Percentiles rank a stretch among this genome's conserved stretches.
Conservation (phyloP, 768 basidiomycete species). For the Phaeotremella skinneri region DNA sequence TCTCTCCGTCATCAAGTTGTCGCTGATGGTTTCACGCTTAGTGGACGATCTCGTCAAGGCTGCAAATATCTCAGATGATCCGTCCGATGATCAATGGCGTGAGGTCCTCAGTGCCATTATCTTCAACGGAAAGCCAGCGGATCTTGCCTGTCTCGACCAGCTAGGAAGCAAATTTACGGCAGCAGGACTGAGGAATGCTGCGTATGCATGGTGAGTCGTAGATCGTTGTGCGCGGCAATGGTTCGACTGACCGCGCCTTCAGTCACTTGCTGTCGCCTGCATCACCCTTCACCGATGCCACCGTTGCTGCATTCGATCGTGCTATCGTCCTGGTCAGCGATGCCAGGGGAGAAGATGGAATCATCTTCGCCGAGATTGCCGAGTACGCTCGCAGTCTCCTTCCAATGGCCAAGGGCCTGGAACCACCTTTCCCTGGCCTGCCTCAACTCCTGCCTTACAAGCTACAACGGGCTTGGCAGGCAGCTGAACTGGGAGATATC, state of each 20-base stretch:
- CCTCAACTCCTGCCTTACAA: conserved; percentile 85
- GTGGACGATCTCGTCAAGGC: conserved; percentile 52
- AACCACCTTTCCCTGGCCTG: conserved; percentile 69
- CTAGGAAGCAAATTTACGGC: conserved; percentile 77
- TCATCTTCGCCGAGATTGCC: conserved; percentile 82
- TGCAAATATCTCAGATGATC: conserved; percentile 61
- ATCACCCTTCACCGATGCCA: conserved; percentile 71
- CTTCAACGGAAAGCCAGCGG: conserved; percentile 63
- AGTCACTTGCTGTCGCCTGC: conserved; percentile 80
- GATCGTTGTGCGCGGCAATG: background rate
- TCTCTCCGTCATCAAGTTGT: background rate
- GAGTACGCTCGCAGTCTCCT: conserved; percentile 84
- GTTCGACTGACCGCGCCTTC: conserved; percentile 7
- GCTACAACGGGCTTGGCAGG: conserved; percentile 67
- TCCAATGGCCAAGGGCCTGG: conserved; percentile 76
- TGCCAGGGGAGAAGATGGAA: conserved; percentile 57
- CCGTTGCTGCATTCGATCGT: conserved; percentile 64
- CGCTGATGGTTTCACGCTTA: conserved; percentile 17
- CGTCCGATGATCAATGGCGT: conserved; percentile 70
- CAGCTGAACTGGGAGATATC: conserved; percentile 79
- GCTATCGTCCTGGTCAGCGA: conserved; percentile 64
- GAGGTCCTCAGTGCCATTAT: conserved; percentile 82
- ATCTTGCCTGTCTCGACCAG: conserved; percentile 71
- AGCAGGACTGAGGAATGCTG: conserved; percentile 75
- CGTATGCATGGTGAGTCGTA: conserved; percentile 78